Evolutionary conservation across 768 basidiomycete species (phyloP).

Genomic region (Amanita exitialis): DNA sequence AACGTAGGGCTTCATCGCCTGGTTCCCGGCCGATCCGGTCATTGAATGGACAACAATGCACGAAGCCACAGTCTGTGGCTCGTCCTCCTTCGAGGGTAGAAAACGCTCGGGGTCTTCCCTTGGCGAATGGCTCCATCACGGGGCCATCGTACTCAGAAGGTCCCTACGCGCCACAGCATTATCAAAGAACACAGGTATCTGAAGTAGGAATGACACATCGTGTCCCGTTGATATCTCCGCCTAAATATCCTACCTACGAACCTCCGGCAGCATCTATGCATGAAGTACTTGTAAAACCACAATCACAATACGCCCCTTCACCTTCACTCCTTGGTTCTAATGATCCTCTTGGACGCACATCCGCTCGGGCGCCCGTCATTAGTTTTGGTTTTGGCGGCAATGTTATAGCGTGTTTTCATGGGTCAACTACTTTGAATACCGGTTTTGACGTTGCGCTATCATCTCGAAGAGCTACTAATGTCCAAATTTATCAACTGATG

Average conservation of each 20-base stretch:
- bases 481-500: slow-evolving; percentile 59
- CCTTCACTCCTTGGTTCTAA: slow-evolving; percentile 76
- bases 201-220: not conserved
- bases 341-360: slow-evolving; percentile 69
- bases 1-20: slow-evolving; percentile 24
- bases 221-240: slow-evolving; percentile 16
- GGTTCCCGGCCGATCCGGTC: slow-evolving; percentile 13
- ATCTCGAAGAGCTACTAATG: slow-evolving; percentile 55
- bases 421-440: slow-evolving; percentile 50
- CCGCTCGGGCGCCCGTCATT: slow-evolving; percentile 66
- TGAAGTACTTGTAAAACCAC: slow-evolving; percentile 27
- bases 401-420: slow-evolving; percentile 82
- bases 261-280: slow-evolving; percentile 11
- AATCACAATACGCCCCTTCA: slow-evolving; percentile 70
- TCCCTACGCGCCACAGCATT: slow-evolving; percentile 21
- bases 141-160: slow-evolving; percentile 23
- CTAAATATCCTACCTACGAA: not conserved
- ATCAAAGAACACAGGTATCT: slow-evolving; percentile 9
- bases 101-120: slow-evolving; percentile 26
- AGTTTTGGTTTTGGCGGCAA: slow-evolving; percentile 95
- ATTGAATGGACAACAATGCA: slow-evolving; percentile 16
- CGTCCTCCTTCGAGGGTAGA: slow-evolving; percentile 10
- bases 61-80: slow-evolving; percentile 9
- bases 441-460: slow-evolving; percentile 74
- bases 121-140: slow-evolving; percentile 34